phyloP scores from a whole-genome alignment of 345 rosid species.

The Boechera retrofracta region DNA sequence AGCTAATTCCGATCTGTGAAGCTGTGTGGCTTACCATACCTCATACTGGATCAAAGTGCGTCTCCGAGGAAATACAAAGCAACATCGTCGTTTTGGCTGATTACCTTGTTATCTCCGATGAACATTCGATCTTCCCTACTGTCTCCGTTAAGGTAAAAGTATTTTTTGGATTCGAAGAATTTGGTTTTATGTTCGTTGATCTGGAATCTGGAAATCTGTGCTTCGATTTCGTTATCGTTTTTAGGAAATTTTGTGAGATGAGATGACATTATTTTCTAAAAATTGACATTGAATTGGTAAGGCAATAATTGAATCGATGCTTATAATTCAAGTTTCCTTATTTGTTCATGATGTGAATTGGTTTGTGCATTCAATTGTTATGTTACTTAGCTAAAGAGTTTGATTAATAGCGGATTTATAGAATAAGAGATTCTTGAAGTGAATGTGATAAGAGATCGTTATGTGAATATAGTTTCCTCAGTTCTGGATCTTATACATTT shows the following conservation, averaged over 20 bases:
- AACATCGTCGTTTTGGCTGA: conserved; percentile 86
- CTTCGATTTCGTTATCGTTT: conserved; percentile 10
- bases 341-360: no score
- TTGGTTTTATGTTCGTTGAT: neutral
- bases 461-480: neutral
- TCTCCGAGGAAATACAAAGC: conserved; percentile 87
- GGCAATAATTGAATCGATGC: neutral
- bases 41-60: conserved; percentile 73
- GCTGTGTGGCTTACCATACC: conserved; percentile 87
- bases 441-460: neutral
- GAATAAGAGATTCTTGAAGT: no score
- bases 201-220: conserved; percentile 12
- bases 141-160: conserved; percentile 71
- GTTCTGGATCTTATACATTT: conserved; percentile 23
- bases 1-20: conserved; percentile 41
- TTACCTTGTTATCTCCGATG: conserved; percentile 71
- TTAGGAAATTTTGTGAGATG: no score
- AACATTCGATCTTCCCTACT: conserved; percentile 55
- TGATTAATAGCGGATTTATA: no score
- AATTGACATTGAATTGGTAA: neutral
- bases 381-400: no score
- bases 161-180: neutral
- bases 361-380: no score
- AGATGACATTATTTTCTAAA: conserved; percentile 9
- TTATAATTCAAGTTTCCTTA: conserved; percentile 6